Percentiles rank a stretch among this genome's conserved stretches.
Conservation (phyloP, 225 moss, liverwort and hornwort genomes). For the Marchantia polymorpha region DNA sequence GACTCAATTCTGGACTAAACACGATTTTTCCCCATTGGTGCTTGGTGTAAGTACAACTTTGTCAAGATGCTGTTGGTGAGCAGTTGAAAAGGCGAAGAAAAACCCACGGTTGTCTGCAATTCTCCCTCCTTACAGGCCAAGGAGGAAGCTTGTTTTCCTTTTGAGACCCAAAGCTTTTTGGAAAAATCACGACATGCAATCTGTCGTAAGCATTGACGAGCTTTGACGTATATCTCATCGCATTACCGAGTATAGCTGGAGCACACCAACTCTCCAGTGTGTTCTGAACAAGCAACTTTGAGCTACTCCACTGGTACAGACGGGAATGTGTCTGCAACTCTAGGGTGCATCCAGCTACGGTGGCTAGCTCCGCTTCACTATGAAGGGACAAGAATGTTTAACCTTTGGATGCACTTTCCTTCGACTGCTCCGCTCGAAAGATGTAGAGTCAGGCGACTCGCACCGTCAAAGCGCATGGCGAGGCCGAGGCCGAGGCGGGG, state of each 20-base stretch:
- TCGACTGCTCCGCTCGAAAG: neutral
- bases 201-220: neutral
- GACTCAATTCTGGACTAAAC: too few species aligned
- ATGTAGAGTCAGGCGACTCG: neutral
- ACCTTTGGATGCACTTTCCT: conserved; percentile 1
- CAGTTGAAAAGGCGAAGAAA: too few species aligned
- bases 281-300: neutral
- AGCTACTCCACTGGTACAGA: neutral
- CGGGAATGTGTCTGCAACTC: neutral
- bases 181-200: neutral
- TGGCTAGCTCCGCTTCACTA: neutral
- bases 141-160: too few species aligned
- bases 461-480: neutral
- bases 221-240: neutral
- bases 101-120: too few species aligned
- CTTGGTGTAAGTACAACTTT: too few species aligned
- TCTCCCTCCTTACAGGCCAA: too few species aligned
- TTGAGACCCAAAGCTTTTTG: neutral
- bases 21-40: too few species aligned
- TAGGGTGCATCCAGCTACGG: neutral
- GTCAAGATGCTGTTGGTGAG: too few species aligned
- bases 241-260: neutral
- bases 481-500: neutral
- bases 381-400: conserved; percentile 2
- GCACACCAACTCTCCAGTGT: neutral